Evolutionary conservation across 139 green algal genomes (phyloP), one percentile per base, ranked within the genome.

Genomic region (Chlamydomonas sphaeroides): DNA sequence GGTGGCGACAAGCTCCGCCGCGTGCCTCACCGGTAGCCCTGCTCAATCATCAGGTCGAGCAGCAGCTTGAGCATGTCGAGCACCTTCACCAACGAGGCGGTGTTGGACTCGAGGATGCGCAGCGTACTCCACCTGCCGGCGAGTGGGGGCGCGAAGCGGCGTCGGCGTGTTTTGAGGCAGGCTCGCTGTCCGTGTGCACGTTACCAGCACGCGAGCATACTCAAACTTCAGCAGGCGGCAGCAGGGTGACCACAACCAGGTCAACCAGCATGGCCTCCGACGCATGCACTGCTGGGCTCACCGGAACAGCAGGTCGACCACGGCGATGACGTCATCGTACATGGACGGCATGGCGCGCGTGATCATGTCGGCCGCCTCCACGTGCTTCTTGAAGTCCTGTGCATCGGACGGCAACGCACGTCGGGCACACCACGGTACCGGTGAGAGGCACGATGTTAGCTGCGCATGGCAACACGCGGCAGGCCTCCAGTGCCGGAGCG

Each of bases 351-450:
- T 39, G 2, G 75, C 39, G 2, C 41, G 32, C 11, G 69, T 83
- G 56, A 94, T 30, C 35, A 91, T n/a, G 48, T 96, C 94, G 5
- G 89, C 90, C 0, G 94, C 95, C 76, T 92, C 83, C 74, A 94
- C 90, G 74, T 98, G 95, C 67, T 93, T 90, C 88, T 95, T 94
- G 91, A 98, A 98, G 87, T 98, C 94, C 77, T 85, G 63, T 70
- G n/a, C n/a, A n/a, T n/a, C n/a, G 71, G 45, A 14, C 45, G 45
- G 45, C 45, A 53, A 53, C 11, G 45, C 45, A 53, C n/a, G n/a
- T n/a, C n/a, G n/a, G n/a, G n/a, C n/a, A n/a, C n/a, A n/a, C n/a
- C n/a, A n/a, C n/a, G n/a, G n/a, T n/a, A n/a, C n/a, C n/a, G n/a
- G n/a, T n/a, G n/a, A n/a, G n/a, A n/a, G n/a, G n/a, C n/a, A n/a